A percentile compares a stretch with the other conserved stretches of the same genome.
These are phyloP conservation scores for Gossypium anomalum DNA, from an alignment of 345 rosid species.

Conservation along the genomic window DNA sequence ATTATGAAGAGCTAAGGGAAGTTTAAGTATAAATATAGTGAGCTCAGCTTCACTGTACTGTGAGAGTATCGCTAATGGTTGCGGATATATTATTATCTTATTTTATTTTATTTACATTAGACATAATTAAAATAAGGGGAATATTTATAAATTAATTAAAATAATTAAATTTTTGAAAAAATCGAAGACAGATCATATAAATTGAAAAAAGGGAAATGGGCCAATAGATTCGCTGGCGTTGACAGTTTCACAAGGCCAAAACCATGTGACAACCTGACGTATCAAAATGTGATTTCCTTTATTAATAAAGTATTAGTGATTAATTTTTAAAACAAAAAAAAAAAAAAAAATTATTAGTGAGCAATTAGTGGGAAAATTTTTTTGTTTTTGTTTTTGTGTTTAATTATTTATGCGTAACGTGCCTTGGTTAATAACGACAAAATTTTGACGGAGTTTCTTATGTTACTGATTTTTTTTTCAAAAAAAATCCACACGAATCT, in stretches of 20 bases:
- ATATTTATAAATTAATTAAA: neutral
- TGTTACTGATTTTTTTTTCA: neutral
- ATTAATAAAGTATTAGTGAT: neutral
- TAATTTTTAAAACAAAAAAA: neutral
- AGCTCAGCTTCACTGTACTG: neutral
- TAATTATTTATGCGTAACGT: neutral
- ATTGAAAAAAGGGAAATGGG: neutral
- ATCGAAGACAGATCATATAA: constrained; percentile 15
- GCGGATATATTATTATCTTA: neutral
- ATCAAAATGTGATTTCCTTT: neutral
- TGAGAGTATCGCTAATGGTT: neutral
- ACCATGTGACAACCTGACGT: neutral
- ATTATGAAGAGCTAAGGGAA: neutral
- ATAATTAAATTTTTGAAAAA: neutral
- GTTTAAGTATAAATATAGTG: neutral
- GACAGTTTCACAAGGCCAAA: constrained; percentile 11
- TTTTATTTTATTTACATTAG: neutral
- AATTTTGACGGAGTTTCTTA: constrained; percentile 3
- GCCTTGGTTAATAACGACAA: neutral
- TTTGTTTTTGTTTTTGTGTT: too few relatives aligned
- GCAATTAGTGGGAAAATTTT: neutral
- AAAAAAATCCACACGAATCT: too few relatives aligned
- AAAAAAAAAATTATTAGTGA: neutral
- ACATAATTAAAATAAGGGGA: neutral
- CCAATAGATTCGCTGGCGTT: constrained; percentile 17